Evolutionary conservation across 2,329 filamentous ascomycete species (phyloP).

Genomic region (Calonectria leucothoes): DNA sequence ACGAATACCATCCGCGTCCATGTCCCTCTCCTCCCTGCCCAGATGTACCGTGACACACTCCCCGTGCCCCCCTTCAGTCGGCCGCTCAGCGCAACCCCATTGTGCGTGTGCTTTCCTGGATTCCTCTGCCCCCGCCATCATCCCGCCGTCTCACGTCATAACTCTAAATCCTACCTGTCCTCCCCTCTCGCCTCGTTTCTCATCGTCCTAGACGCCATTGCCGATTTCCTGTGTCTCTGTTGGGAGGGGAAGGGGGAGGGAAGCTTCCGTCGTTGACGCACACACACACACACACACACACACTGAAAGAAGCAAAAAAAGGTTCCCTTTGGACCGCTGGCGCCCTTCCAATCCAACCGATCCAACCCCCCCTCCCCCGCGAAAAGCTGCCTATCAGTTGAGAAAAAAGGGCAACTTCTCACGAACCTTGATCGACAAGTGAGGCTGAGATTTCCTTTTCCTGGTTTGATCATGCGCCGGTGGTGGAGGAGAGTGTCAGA

Average conservation of each 20-base stretch:
- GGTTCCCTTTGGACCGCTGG: neutral
- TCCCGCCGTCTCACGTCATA: slow-evolving; percentile 41
- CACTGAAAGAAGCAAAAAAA: neutral
- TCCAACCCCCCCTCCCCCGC: neutral
- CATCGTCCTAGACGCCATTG: slow-evolving; percentile 15
- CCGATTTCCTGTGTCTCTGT: slow-evolving; percentile 3
- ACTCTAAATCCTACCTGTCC: slow-evolving; percentile 33
- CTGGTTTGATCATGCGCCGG: slow-evolving; percentile 7
- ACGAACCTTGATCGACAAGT: neutral
- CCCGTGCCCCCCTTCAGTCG: slow-evolving; percentile 18
- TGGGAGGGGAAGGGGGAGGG: neutral
- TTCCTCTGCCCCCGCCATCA: slow-evolving; percentile 9
- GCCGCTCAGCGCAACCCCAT: slow-evolving; percentile 1
- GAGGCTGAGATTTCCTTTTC: neutral
- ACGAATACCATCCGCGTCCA: neutral
- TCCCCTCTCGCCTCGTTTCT: neutral
- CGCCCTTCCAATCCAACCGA: neutral
- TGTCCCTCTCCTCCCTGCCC: neutral
- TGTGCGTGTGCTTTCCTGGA: neutral
- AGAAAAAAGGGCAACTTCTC: neutral
- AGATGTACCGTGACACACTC: slow-evolving; percentile 32
- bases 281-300: neutral
- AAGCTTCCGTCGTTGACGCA: neutral
- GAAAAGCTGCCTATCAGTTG: neutral
- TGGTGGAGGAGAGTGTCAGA: neutral